Percentiles rank a stretch among this genome's conserved stretches.
phyloP scores from a whole-genome alignment of 495 filamentous ascomycete species.

The Xylaria scruposa region DNA sequence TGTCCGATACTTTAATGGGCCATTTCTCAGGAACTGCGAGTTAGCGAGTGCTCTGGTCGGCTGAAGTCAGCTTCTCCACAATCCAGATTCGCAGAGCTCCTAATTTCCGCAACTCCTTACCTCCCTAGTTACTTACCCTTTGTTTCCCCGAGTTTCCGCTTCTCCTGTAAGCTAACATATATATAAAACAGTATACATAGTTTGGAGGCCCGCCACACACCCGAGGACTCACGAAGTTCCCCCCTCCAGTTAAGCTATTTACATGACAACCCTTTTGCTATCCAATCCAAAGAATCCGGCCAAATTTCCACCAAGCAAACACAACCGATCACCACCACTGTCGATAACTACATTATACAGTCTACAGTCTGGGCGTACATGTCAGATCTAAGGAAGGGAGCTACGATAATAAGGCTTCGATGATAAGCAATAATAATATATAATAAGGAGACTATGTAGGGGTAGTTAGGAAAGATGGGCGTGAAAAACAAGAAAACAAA shows the following conservation, averaged over 20 bases:
- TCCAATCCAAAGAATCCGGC: background rate
- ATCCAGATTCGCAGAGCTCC: background rate
- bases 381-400: background rate
- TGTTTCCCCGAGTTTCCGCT: no score
- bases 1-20: no score
- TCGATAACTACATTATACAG: no score
- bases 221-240: slow-evolving; percentile 11
- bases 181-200: background rate
- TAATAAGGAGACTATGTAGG: background rate
- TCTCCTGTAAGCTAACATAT: background rate
- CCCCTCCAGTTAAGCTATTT: slow-evolving; percentile 5
- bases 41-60: background rate
- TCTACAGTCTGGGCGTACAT: background rate
- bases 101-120: background rate
- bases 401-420: background rate
- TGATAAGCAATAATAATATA: background rate
- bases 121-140: background rate
- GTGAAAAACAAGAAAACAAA: no score
- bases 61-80: background rate
- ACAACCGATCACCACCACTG: no score
- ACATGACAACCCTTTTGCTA: background rate
- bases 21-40: no score
- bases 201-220: slow-evolving; percentile 5
- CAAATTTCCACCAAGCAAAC: background rate
- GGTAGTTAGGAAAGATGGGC: no score